phyloP scores from a whole-genome alignment of 2,329 filamentous ascomycete species.

The Myriosclerotinia curreyana region DNA sequence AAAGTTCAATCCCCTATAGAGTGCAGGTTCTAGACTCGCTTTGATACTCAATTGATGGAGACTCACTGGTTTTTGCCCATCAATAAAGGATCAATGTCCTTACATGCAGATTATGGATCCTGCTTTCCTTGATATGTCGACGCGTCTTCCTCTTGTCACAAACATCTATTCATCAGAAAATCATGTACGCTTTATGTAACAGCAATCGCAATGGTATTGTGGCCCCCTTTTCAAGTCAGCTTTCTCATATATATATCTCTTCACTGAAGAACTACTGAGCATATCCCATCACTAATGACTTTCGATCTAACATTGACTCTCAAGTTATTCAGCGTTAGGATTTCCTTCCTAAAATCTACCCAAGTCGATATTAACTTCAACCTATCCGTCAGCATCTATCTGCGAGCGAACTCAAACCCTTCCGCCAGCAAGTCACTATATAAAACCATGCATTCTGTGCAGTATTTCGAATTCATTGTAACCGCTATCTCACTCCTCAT shows the following conservation, averaged over 20 bases:
- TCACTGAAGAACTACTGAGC: not conserved
- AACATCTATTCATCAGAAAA: not conserved
- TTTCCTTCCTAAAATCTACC: too few relatives aligned
- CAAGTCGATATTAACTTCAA: too few relatives aligned
- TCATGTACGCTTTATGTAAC: not conserved
- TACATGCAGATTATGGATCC: not conserved
- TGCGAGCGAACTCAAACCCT: not conserved
- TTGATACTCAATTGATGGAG: not conserved
- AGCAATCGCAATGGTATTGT: not conserved
- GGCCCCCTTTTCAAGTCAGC: not conserved
- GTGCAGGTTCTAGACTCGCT: not conserved
- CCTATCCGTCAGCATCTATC: too few relatives aligned
- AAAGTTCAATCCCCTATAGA: not conserved
- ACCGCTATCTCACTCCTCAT: not conserved
- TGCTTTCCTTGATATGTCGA: not conserved
- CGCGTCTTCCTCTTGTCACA: not conserved
- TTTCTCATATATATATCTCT: not conserved
- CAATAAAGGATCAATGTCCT: not conserved
- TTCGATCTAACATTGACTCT: too few relatives aligned
- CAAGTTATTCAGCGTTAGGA: too few relatives aligned
- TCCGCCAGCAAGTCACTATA: not conserved
- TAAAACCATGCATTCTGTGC: not conserved
- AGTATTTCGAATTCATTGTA: not conserved
- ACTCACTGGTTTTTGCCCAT: not conserved
- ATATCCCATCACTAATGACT: not conserved